These are phyloP conservation scores for Leccinum arenicola DNA, from an alignment of 768 basidiomycete species.

Conservation along the genomic window DNA sequence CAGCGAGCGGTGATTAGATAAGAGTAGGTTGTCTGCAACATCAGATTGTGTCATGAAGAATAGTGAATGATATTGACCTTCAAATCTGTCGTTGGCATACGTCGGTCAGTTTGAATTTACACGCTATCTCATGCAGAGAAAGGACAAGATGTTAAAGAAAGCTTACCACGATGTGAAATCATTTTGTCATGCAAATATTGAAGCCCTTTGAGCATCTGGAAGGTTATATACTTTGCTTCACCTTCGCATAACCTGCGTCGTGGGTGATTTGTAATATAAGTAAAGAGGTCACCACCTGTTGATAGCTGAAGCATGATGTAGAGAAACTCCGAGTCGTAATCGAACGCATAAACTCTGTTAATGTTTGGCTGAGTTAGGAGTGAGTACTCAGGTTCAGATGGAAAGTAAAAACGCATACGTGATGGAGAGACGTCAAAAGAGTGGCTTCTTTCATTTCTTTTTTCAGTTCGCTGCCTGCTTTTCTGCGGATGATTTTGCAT, in stretches of 20 bases:
- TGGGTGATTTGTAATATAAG: conserved; percentile 67
- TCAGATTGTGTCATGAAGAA: background rate
- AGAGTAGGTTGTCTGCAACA: background rate
- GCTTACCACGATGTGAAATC: conserved; percentile 77
- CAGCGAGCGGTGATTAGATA: background rate
- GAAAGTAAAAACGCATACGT: conserved; percentile 45
- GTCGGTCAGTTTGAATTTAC: background rate
- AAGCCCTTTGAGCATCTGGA: conserved; percentile 70
- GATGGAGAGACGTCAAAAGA: conserved; percentile 66
- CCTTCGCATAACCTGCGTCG: conserved; percentile 65
- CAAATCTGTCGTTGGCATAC: conserved; percentile 44
- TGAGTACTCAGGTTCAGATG: background rate
- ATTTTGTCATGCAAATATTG: conserved; percentile 66
- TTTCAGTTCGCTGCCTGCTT: conserved; percentile 36
- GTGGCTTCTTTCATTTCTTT: conserved; percentile 77
- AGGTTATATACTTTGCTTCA: conserved; percentile 83
- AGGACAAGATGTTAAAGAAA: background rate
- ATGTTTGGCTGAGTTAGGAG: conserved; percentile 63
- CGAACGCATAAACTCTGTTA: conserved; percentile 71
- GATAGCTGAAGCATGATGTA: conserved; percentile 85
- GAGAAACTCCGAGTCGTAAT: conserved; percentile 60
- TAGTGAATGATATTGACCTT: conserved; percentile 43
- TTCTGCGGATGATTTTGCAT: conserved; percentile 77
- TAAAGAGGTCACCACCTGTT: conserved; percentile 86
- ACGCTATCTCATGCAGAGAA: background rate